Evolutionary conservation across 2,329 filamentous ascomycete species (phyloP), one percentile per base, ranked within the genome.

Genomic region (Penicillium occitanis): DNA sequence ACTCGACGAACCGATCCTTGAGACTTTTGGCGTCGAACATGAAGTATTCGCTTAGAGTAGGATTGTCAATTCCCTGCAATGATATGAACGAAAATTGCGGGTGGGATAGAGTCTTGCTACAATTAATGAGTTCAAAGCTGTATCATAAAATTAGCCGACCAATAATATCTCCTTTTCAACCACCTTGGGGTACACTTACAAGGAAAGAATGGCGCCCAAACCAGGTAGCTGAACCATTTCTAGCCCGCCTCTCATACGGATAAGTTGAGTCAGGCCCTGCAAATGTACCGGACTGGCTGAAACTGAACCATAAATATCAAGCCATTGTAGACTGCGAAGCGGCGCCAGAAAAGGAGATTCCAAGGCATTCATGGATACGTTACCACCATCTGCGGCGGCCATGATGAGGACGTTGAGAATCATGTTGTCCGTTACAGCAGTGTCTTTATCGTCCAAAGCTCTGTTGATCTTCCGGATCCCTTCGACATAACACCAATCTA

Each of bases 131-230:
- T 37, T 61, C 37, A 46, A 61, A 48, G 25, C 42, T 61, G 22
- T 33, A 7, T 5, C 8, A 46, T 28, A 10, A 30, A 25, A 13
- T 61, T 44, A 44, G 37, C 25, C 11, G 6, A 33, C 2, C 14
- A 42, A 10, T 2, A 8, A 40, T 22, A 10, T 4, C 10, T 25
- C n/a, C n/a, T 44, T 61, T 33, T 19, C 40, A 61, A 14, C 5
- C 28, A 57, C 14, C 46, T 25, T 35, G 8, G 30, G 5, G 3
- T 14, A 62, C 17, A 51, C 46, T 63, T 70, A 73, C 71, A 67
- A 74, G 30, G 73, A 75, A 48, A 76, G 68, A 0, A 71, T 69
- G 63, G 71, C 71, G 6, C 73, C 73, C 33, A 76, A 58, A 5
- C 73, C 74, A 19, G 73, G 73, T 40, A 76, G 61, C 40, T 70